Conservation (phyloP, 2,329 filamentous ascomycete genomes). For the Elsinoe fawcettii region DNA sequence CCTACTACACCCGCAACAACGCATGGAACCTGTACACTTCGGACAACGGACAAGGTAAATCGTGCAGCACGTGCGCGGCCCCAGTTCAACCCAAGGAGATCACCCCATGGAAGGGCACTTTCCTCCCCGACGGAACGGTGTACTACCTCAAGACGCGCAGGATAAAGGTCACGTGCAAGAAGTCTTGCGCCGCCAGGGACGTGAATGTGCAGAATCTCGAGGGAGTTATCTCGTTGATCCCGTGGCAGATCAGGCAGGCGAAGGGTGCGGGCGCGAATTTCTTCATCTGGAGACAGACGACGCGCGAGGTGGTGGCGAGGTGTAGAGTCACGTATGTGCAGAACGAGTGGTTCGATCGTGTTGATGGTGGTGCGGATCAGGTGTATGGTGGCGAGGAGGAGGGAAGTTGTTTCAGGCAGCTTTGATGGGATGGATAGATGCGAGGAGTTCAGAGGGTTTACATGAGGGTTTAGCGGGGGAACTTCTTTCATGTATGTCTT, state of each 20-base stretch:
- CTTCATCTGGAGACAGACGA: background rate
- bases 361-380: constrained; percentile 1
- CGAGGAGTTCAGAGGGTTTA: background rate
- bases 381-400: background rate
- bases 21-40: background rate
- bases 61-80: background rate
- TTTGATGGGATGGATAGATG: background rate
- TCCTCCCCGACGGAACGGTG: background rate
- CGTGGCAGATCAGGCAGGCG: background rate
- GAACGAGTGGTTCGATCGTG: background rate
- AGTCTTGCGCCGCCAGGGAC: background rate
- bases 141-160: background rate
- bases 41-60: constrained; percentile 3
- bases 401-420: background rate
- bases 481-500: background rate
- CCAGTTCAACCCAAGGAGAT: background rate
- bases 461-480: background rate
- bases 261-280: constrained; percentile 4
- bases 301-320: background rate
- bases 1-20: constrained; percentile 2
- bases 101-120: background rate
- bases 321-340: constrained; percentile 6
- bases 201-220: background rate
- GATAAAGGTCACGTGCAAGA: background rate
- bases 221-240: background rate